Evolutionary conservation across 208 protist species (phyloP).

Genomic region (Angomonas ambiguus): DNA sequence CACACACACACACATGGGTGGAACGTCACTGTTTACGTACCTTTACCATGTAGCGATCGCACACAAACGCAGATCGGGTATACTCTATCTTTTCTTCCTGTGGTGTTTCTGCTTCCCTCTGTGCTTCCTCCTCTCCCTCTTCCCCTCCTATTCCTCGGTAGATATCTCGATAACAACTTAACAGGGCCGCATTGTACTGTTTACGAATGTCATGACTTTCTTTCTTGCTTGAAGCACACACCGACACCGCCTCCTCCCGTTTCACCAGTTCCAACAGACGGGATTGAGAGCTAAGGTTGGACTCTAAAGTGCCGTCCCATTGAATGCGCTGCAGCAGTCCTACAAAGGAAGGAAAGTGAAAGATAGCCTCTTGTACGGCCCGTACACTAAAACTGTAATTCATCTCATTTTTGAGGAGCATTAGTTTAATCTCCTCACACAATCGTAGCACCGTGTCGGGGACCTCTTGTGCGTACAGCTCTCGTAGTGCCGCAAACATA

Average conservation of each 20-base stretch:
- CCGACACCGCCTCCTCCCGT: neutral
- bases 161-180: neutral
- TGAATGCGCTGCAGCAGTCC: neutral
- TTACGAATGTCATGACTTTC: neutral
- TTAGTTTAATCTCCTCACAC: neutral
- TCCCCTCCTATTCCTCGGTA: neutral
- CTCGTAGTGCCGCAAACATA: neutral
- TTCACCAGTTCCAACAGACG: neutral
- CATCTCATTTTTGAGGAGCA: neutral
- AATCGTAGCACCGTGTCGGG: neutral
- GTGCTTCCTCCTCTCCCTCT: neutral
- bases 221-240: neutral
- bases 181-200: neutral
- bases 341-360: slow-evolving; percentile 2
- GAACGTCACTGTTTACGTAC: too few relatives aligned
- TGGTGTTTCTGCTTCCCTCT: neutral
- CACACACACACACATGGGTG: too few relatives aligned
- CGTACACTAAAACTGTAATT: neutral
- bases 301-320: neutral
- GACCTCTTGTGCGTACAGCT: neutral
- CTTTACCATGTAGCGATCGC: neutral
- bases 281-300: neutral
- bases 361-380: neutral
- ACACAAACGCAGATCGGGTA: neutral
- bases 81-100: neutral